These are phyloP conservation scores for Piromyces sp. DNA, from an alignment of 192 early-diverging fungal species.

Conservation along the genomic window DNA sequence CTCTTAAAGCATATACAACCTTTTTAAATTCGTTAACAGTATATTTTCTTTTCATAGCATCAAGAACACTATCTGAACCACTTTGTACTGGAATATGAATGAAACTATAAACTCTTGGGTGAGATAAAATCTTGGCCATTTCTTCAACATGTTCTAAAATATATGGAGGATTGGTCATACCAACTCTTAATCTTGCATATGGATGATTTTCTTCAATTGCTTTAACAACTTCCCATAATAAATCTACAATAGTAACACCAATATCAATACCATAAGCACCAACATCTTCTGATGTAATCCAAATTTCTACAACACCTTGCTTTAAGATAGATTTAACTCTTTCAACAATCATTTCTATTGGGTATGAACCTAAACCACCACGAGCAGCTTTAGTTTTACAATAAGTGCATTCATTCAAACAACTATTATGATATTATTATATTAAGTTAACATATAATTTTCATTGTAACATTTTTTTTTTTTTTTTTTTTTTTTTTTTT, in stretches of 20 bases:
- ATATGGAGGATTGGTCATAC: constrained; percentile 48
- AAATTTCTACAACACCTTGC: constrained; percentile 38
- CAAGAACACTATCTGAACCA: constrained; percentile 23
- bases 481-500: too few species aligned
- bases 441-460: too few species aligned
- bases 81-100: constrained; percentile 39
- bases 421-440: too few species aligned
- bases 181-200: constrained; percentile 27
- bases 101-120: constrained; percentile 37
- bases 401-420: constrained; percentile 44
- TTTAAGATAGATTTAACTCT: constrained; percentile 22
- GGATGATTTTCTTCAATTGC: constrained; percentile 16
- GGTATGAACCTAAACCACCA: constrained; percentile 28
- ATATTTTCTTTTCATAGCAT: constrained; percentile 31
- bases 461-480: too few species aligned
- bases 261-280: constrained; percentile 34
- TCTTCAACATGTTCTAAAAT: constrained; percentile 30
- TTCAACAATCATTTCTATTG: constrained; percentile 19
- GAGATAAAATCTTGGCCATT: constrained; percentile 22
- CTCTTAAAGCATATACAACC: constrained; percentile 15
- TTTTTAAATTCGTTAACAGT: constrained; percentile 19
- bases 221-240: constrained; percentile 22
- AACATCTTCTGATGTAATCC: constrained; percentile 35
- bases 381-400: constrained; percentile 33
- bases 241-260: constrained; percentile 19